Conservation (phyloP, 2,329 filamentous ascomycete genomes). For the Fusarium sp. region DNA sequence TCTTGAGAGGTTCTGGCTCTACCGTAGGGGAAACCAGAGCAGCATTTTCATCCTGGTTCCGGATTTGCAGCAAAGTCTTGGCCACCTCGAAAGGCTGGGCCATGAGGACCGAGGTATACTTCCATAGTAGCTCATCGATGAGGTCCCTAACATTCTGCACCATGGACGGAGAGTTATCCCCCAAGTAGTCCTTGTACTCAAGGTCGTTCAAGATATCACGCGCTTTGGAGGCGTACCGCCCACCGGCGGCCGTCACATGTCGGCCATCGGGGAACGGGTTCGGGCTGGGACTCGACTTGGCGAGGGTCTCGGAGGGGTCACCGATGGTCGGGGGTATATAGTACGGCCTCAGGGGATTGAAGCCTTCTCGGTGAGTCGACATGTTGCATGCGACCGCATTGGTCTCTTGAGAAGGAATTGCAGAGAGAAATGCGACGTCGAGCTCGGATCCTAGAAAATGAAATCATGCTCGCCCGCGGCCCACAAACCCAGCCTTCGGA, state of each 20-base stretch:
- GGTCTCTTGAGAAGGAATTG: constrained; percentile 23
- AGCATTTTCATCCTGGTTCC: constrained; percentile 63
- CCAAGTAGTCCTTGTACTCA: constrained; percentile 89
- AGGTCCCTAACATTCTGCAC: constrained; percentile 80
- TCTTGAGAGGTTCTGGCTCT: constrained; percentile 41
- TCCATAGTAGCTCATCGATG: constrained; percentile 88
- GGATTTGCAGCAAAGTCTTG: constrained; percentile 90
- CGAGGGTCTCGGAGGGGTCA: constrained; percentile 51
- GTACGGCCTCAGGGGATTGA: constrained; percentile 76
- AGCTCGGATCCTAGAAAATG: constrained; percentile 44
- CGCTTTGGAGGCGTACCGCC: constrained; percentile 64
- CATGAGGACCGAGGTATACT: constrained; percentile 88
- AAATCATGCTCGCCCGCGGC: constrained; percentile 43
- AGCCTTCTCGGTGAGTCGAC: constrained; percentile 57
- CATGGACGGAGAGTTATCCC: constrained; percentile 79
- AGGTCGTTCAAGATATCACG: constrained; percentile 90
- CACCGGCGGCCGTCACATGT: constrained; percentile 52
- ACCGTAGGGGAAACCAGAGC: constrained; percentile 31
- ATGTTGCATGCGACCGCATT: constrained; percentile 50
- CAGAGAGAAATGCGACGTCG: constrained; percentile 31
- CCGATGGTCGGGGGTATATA: constrained; percentile 72
- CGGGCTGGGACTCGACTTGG: constrained; percentile 52
- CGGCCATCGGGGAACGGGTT: constrained; percentile 57
- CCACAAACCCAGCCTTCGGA: constrained; percentile 36
- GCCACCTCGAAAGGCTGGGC: constrained; percentile 97